Evolutionary conservation across 2,329 filamentous ascomycete genomes (phyloP).

Genomic region (Paecilomyces variotii): DNA sequence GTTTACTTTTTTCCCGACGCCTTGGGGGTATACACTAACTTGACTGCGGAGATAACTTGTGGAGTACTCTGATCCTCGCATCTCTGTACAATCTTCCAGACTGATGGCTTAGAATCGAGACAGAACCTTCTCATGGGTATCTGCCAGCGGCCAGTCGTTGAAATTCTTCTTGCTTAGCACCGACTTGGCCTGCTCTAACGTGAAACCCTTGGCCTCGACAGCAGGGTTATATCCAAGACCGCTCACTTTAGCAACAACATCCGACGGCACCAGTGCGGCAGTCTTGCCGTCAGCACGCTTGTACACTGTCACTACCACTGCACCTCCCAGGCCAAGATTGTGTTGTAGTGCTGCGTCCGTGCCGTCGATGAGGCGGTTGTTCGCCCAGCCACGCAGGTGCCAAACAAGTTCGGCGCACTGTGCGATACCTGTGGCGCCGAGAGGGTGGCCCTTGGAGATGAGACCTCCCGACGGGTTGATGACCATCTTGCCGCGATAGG

Average conservation of each 20-base stretch:
- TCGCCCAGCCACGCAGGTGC: conserved; percentile 94
- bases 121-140: conserved; percentile 66
- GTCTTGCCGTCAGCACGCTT: conserved; percentile 68
- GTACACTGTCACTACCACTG: conserved; percentile 85
- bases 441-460: conserved; percentile 91
- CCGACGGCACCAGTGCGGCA: conserved; percentile 53
- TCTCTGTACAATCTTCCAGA: background rate
- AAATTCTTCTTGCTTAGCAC: conserved; percentile 62
- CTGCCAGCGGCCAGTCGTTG: conserved; percentile 70
- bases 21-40: too few species aligned
- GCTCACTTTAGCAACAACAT: conserved; percentile 57
- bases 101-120: conserved; percentile 47
- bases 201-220: conserved; percentile 81
- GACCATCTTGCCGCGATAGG: conserved; percentile 73
- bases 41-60: background rate
- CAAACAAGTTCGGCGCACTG: conserved; percentile 93
- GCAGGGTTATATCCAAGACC: conserved; percentile 87
- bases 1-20: background rate
- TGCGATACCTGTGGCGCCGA: conserved; percentile 88
- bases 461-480: conserved; percentile 91
- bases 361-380: conserved; percentile 65
- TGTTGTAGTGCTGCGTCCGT: conserved; percentile 78
- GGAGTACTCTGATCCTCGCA: background rate
- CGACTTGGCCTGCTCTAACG: conserved; percentile 60
- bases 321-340: conserved; percentile 85